Conservation (phyloP, 257 asterid species). For the Cynanchum wilfordii region DNA sequence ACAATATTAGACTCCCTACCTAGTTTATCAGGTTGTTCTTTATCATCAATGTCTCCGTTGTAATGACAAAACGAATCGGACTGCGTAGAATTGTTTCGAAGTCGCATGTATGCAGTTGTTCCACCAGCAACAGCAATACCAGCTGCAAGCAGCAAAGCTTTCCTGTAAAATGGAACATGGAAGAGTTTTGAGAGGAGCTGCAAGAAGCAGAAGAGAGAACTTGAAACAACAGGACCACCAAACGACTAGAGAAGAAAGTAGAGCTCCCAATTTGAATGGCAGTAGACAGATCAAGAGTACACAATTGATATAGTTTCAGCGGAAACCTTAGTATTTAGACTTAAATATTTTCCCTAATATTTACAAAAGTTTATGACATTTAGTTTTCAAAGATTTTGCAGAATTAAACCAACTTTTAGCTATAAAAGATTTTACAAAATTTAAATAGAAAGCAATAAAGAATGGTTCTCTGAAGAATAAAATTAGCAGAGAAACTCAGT, state of each 20-base stretch:
- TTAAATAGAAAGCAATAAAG: background rate
- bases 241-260: background rate
- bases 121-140: constrained; percentile 93
- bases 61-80: constrained; percentile 33
- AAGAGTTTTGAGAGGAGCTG: background rate
- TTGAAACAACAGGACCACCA: background rate
- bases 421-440: too few relatives aligned
- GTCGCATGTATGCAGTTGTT: constrained; percentile 71
- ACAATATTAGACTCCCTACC: constrained; percentile 47
- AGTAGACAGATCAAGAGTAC: background rate
- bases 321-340: background rate
- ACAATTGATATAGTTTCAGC: background rate
- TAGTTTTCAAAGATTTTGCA: background rate
- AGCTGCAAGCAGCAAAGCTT: constrained; percentile 72
- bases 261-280: background rate
- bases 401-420: background rate
- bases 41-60: constrained; percentile 41
- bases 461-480: background rate
- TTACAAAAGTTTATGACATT: background rate
- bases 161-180: constrained; percentile 43
- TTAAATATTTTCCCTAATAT: background rate
- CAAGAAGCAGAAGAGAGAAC: background rate
- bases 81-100: constrained; percentile 44
- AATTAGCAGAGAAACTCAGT: background rate
- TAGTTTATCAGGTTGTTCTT: constrained; percentile 34